Base-by-base conservation (phyloP, 2,329 filamentous ascomycete genomes). In the Colletotrichum sp. region DNA sequence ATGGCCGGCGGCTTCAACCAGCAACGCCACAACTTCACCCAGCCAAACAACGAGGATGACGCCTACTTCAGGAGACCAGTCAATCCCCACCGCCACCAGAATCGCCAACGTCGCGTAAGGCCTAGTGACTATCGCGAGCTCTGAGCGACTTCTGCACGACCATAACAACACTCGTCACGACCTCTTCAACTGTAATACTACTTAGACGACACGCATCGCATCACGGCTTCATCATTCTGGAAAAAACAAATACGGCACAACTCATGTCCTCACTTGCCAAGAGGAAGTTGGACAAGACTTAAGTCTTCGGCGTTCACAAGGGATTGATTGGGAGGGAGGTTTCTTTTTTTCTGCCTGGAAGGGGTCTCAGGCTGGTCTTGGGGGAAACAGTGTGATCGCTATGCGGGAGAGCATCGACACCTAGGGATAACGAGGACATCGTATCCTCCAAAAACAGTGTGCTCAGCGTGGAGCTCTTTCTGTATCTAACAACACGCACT, bases 21-120 rank as follows among this genome's bases (percentile, higher is more conserved):
- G 22, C 75, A 78, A 25, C 70, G 77, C n/a, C 76, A 78, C 79
- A 87, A 86, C 79, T 89, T 89, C 65, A 81, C 84, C 2, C 86
- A 87, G 75, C 89, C 90, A 3, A 93, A 90, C 74, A 92, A 92
- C 78, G 95, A 98, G 72, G 96, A 98, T 74, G 95, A 96, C 76
- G 95, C 97, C 8, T 99, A 99, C 86, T 98, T 98, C 84, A 92
- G 97, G 74, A 96, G 98, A 84, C 97, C 97, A 0, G 95, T 98
- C 77, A 99, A 99, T 82, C 96, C 96, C 4, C 95, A 98, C 82
- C 92, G 97, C 67, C 95, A 97, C 82, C 94, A 96, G 84, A 95
- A 96, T 81, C 91, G 94, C 80, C 93, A 95, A 80, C 92, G 94
- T 78, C 90, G 95, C 80, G 92, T 95, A 71, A 91, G 97, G 71